A percentile compares a stretch with the other conserved stretches of the same genome.
Conservation (phyloP, 2,329 filamentous ascomycete species). For the Neonectria sp. region DNA sequence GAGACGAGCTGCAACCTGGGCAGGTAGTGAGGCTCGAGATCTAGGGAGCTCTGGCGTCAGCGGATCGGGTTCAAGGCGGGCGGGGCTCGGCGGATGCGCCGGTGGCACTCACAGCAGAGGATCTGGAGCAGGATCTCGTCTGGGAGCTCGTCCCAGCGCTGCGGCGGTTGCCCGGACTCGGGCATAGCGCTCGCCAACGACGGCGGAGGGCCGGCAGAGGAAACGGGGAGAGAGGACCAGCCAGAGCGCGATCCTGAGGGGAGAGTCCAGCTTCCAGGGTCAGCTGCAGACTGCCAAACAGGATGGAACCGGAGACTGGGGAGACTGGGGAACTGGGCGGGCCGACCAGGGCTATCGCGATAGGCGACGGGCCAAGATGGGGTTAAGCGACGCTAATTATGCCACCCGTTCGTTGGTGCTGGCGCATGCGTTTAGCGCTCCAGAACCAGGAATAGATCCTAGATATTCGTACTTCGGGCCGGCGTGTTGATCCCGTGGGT, state of each 20-base stretch:
- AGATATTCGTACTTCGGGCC: background rate
- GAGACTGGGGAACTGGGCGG: conserved; percentile 7
- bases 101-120: conserved; percentile 67
- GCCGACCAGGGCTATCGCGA: conserved; percentile 24
- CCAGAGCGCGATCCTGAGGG: conserved; percentile 13
- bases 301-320: conserved; percentile 8
- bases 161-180: conserved; percentile 36
- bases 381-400: conserved; percentile 14
- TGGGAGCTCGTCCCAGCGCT: conserved; percentile 67
- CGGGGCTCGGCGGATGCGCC: conserved; percentile 28
- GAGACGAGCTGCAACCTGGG: conserved; percentile 80
- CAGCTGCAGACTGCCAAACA: conserved; percentile 11
- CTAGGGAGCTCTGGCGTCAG: conserved; percentile 46
- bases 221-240: conserved; percentile 20
- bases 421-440: conserved; percentile 2
- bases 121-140: conserved; percentile 76
- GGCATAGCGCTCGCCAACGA: conserved; percentile 46
- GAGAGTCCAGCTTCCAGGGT: conserved; percentile 15
- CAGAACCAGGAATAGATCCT: background rate
- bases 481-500: background rate
- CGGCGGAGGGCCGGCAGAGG: conserved; percentile 9
- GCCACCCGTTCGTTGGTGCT: conserved; percentile 10
- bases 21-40: conserved; percentile 60
- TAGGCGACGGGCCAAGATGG: conserved; percentile 24
- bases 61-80: conserved; percentile 22